Evolutionary conservation across 2,329 filamentous ascomycete genomes (phyloP), one percentile per base, ranked within the genome.

Genomic region (Alternaria alternata): DNA sequence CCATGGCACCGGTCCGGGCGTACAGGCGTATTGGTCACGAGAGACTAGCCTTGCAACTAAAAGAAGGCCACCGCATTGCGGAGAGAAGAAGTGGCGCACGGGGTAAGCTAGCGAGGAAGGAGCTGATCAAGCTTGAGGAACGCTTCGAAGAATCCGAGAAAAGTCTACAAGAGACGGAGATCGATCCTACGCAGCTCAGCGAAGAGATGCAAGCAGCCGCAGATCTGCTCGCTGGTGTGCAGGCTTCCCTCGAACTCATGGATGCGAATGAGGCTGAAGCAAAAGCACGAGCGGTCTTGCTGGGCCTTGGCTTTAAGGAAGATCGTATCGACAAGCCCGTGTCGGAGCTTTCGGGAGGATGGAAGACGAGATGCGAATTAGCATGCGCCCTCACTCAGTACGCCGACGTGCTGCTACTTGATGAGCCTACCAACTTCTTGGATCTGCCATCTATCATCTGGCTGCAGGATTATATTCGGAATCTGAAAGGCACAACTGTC

Each of bases 351-450:
- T 95, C 92, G 0, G 92, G 93, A 7, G 93, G 81, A 1, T 83
- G 81, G 81, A 72, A 69, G 49, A 82, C 80, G 24, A 71, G 81
- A 12, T 81, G 79, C 48, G 75, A 76, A 43, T 75, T 83, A 11
- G 81, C 81, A 3, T 79, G 78, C 3, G 87, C 88, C 0, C 82
- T 96, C 4, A 85, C 92, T 1, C 89, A 93, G 63, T 86, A 89
- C 7, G 87, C 89, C 0, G 92, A 96, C 66, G 87, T 96, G 3
- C 82, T 96, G 59, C 89, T 96, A 51, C 86, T 96, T 2, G 92
- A 96, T 75, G 92, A 96, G 74, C 93, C 93, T 0, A 96, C 92
- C 34, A 96, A 96, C 72, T 96, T 92, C 73, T 84, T 96, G 1
- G 92, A 96, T 71, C 82, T 96, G 0, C 84, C 93, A 0, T 91